A percentile compares a stretch with the other conserved stretches of the same genome.
phyloP scores from a whole-genome alignment of 371 early-diverging fungal genomes.

The Circinella minor region DNA sequence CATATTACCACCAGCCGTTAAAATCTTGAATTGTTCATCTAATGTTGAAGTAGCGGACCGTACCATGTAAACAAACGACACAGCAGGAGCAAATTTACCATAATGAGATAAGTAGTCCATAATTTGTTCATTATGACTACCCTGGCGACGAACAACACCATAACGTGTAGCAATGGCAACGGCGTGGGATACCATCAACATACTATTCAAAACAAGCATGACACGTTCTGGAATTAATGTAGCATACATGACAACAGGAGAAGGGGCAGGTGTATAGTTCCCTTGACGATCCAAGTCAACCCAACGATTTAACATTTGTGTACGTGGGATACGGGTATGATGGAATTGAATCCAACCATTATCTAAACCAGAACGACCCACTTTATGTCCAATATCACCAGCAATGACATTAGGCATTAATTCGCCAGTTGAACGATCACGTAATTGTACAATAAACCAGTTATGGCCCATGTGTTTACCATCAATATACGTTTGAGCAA shows the following conservation, averaged over 20 bases:
- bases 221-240: conserved; percentile 74
- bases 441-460: conserved; percentile 87
- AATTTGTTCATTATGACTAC: conserved; percentile 64
- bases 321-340: conserved; percentile 83
- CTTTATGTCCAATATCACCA: conserved; percentile 88
- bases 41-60: conserved; percentile 23
- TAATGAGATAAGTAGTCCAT: conserved; percentile 74
- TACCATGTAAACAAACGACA: conserved; percentile 63
- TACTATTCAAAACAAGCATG: conserved; percentile 44
- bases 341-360: conserved; percentile 96
- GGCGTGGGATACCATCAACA: conserved; percentile 51
- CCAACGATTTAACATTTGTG: conserved; percentile 80
- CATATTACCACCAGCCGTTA: conserved; percentile 48
- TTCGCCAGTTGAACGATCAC: conserved; percentile 72
- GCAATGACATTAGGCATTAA: conserved; percentile 79
- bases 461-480: conserved; percentile 75
- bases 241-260: conserved; percentile 65
- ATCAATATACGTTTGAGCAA: conserved; percentile 68
- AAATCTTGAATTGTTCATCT: conserved; percentile 34
- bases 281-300: conserved; percentile 67
- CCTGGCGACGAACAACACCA: conserved; percentile 70
- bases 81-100: conserved; percentile 58
- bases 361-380: conserved; percentile 84
- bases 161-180: conserved; percentile 72
- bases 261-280: conserved; percentile 59